Evolutionary conservation across 139 green algal genomes (phyloP).

Genomic region (Coelastrella sp.): DNA sequence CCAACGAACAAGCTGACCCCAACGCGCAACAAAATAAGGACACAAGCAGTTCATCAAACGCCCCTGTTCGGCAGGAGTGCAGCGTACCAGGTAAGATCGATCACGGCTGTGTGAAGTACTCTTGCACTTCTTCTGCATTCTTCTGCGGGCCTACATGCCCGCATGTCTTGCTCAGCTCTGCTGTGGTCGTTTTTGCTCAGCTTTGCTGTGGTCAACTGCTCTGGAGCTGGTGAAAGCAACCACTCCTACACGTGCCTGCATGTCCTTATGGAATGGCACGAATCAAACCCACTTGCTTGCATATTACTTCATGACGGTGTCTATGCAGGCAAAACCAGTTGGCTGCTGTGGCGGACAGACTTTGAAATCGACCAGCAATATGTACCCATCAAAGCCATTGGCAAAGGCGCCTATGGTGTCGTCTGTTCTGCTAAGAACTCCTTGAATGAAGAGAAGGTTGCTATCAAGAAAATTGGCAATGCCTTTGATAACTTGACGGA

Average conservation of each 20-base stretch:
- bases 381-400: slow-evolving; percentile 84
- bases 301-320: too few relatives aligned
- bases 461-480: slow-evolving; percentile 98
- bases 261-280: too few relatives aligned
- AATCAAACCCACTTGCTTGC: too few relatives aligned
- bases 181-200: too few relatives aligned
- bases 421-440: slow-evolving; percentile 94
- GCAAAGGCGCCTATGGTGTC: slow-evolving; percentile 98
- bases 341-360: slow-evolving; percentile 85
- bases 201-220: too few relatives aligned
- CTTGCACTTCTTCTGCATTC: too few relatives aligned
- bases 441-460: slow-evolving; percentile 86
- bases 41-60: slow-evolving; percentile 58
- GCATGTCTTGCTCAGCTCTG: too few relatives aligned
- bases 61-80: slow-evolving; percentile 74
- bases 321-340: slow-evolving; percentile 83
- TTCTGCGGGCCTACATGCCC: too few relatives aligned
- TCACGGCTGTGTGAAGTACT: neutral
- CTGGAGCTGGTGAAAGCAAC: neutral
- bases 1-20: neutral
- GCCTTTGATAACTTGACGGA: slow-evolving; percentile 98
- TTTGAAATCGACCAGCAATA: slow-evolving; percentile 95
- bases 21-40: slow-evolving; percentile 15
- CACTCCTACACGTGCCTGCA: neutral
- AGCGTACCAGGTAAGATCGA: neutral